phyloP scores from a whole-genome alignment of 176 grass and related monocot species.

The Raddia guianensis region DNA sequence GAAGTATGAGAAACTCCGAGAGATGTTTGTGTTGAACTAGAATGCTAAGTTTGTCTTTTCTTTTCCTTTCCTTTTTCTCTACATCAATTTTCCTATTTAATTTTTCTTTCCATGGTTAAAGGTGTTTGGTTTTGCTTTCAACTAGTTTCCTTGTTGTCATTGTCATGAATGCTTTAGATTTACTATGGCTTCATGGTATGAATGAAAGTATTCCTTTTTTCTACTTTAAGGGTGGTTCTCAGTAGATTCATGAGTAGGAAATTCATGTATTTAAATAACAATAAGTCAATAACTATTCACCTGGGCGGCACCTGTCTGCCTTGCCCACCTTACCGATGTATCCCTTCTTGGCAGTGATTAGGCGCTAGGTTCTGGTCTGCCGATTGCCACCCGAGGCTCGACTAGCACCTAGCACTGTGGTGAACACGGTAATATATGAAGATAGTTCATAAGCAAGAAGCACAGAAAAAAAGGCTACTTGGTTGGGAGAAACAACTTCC shows the following conservation, averaged over 20 bases:
- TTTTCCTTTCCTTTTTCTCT: background rate
- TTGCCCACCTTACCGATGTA: too few species aligned
- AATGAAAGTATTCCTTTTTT: background rate
- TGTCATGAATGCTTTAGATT: background rate
- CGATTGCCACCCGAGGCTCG: too few species aligned
- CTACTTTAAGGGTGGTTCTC: background rate
- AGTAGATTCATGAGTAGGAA: background rate
- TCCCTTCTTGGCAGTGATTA: too few species aligned
- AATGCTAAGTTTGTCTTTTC: background rate
- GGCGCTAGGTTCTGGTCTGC: too few species aligned
- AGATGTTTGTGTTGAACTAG: background rate
- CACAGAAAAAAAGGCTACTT: conserved; percentile 9
- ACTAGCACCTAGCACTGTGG: too few species aligned
- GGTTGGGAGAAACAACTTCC: background rate
- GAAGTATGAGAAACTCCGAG: background rate
- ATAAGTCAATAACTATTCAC: too few species aligned
- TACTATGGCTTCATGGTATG: background rate
- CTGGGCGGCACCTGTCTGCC: too few species aligned
- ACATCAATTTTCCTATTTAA: background rate
- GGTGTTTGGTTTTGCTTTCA: background rate
- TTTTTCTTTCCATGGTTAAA: background rate
- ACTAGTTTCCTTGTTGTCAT: background rate
- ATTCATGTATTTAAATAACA: background rate
- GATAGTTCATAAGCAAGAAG: background rate
- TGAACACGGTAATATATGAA: background rate